Evolutionary conservation across 179 eudicot genomes (phyloP).

Genomic region (Silene vulgaris): DNA sequence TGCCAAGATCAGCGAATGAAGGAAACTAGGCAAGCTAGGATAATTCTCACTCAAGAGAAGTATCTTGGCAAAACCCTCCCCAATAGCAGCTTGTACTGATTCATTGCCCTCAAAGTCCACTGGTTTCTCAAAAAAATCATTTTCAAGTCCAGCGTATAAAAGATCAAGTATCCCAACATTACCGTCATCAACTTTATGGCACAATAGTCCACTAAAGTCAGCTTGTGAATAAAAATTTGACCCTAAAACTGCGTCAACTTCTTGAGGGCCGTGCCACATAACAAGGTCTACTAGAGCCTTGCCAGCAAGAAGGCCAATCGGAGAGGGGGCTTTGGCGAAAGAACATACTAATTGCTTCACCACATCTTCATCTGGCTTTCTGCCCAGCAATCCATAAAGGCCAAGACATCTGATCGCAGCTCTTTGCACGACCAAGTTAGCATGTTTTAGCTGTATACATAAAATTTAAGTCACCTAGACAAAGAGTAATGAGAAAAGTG

Average conservation of each 20-base stretch:
- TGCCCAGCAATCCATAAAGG: slow-evolving; percentile 75
- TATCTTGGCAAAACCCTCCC: slow-evolving; percentile 92
- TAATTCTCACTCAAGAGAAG: slow-evolving; percentile 84
- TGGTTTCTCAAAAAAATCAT: slow-evolving; percentile 29
- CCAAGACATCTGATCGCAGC: slow-evolving; percentile 83
- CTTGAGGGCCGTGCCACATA: slow-evolving; percentile 89
- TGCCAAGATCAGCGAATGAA: slow-evolving; percentile 52
- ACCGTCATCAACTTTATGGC: slow-evolving; percentile 34
- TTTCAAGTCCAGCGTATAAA: slow-evolving; percentile 53
- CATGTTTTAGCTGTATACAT: slow-evolving; percentile 69
- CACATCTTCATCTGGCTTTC: slow-evolving; percentile 57
- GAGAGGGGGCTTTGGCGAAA: slow-evolving; percentile 59
- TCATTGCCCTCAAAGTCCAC: slow-evolving; percentile 53
- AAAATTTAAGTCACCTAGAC: slow-evolving; percentile 16
- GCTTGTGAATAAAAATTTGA: slow-evolving; percentile 44
- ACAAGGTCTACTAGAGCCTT: slow-evolving; percentile 82
- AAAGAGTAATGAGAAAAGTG: background rate
- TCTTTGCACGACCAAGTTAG: slow-evolving; percentile 82
- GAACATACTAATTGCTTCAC: slow-evolving; percentile 69
- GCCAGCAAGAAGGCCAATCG: slow-evolving; percentile 62
- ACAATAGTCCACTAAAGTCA: slow-evolving; percentile 25
- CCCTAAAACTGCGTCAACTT: slow-evolving; percentile 62
- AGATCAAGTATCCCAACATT: slow-evolving; percentile 55
- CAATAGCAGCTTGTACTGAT: slow-evolving; percentile 64
- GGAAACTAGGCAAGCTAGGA: slow-evolving; percentile 47